These are phyloP conservation scores for Phaeotremella skinneri DNA, from an alignment of 768 basidiomycete species.

Conservation along the genomic window DNA sequence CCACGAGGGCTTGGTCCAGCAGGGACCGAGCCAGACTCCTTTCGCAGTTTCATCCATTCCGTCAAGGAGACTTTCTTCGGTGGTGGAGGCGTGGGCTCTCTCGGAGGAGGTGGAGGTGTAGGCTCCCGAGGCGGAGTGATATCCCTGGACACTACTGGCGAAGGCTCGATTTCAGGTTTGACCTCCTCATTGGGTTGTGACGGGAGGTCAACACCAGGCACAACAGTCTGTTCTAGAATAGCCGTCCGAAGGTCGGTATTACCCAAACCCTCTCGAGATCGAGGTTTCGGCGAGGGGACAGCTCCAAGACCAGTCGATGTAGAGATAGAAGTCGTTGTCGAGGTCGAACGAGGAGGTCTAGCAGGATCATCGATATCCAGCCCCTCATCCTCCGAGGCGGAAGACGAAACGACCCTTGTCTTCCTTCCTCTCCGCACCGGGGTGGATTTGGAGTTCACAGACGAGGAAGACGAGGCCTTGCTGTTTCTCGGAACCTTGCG, in stretches of 20 bases:
- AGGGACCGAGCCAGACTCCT: conserved; percentile 18
- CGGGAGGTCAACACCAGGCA: neutral
- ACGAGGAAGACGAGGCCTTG: neutral
- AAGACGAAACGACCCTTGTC: conserved; percentile 32
- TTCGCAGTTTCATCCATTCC: conserved; percentile 39
- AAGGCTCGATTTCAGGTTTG: conserved; percentile 5
- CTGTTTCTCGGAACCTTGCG: too few relatives aligned
- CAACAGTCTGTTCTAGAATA: too few relatives aligned
- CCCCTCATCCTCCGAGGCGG: conserved; percentile 22
- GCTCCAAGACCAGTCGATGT: neutral
- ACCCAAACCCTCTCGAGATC: neutral
- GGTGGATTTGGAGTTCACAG: neutral
- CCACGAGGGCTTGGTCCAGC: neutral
- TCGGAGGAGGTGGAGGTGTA: conserved; percentile 18
- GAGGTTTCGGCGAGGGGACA: neutral
- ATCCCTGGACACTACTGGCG: conserved; percentile 1
- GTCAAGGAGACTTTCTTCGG: conserved; percentile 37
- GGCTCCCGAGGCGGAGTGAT: conserved; percentile 21
- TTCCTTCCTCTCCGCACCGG: conserved; percentile 8
- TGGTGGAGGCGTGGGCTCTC: conserved; percentile 28
- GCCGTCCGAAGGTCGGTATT: neutral
- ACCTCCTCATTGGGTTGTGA: neutral
- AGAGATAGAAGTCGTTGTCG: neutral
- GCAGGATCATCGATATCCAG: conserved; percentile 9
- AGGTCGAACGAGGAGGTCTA: neutral